phyloP scores from a whole-genome alignment of 2,329 filamentous ascomycete species.

The Fusarium paranaense region DNA sequence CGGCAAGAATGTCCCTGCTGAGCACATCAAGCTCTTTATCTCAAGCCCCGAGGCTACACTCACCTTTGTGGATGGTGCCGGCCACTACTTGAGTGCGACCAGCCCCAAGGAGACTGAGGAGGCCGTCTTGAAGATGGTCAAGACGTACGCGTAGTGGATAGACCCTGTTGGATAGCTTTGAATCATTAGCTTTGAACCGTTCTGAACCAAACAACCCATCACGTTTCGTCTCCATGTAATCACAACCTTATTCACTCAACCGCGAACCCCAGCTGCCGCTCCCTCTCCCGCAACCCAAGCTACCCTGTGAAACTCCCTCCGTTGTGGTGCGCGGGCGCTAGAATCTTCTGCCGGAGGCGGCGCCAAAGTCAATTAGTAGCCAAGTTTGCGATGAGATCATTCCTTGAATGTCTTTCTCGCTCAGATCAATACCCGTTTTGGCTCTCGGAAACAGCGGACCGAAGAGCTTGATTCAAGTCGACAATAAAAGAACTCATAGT shows the following conservation, averaged over 20 bases:
- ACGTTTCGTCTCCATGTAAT: background rate
- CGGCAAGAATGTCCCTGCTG: slow-evolving; percentile 52
- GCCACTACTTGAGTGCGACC: slow-evolving; percentile 63
- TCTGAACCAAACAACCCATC: background rate
- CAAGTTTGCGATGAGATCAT: background rate
- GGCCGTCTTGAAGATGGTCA: slow-evolving; percentile 58
- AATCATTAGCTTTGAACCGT: background rate
- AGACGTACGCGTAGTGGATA: slow-evolving; percentile 50
- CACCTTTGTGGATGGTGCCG: slow-evolving; percentile 56
- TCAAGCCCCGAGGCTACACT: slow-evolving; percentile 58
- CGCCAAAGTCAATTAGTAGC: background rate
- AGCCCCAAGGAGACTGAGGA: slow-evolving; percentile 59
- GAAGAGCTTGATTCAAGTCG: background rate
- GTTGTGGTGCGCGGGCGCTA: background rate
- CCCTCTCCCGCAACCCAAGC: background rate
- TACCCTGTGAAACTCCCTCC: background rate
- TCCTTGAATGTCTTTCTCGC: background rate
- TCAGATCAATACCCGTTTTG: background rate
- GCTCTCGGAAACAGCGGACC: background rate
- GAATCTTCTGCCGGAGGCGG: background rate
- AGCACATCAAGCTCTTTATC: slow-evolving; percentile 65
- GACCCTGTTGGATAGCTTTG: background rate
- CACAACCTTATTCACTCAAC: background rate
- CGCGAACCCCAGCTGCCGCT: background rate
- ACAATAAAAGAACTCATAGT: background rate